Base-by-base conservation (phyloP, 306 rosid genomes). In the Pyrus bretschneideri region DNA sequence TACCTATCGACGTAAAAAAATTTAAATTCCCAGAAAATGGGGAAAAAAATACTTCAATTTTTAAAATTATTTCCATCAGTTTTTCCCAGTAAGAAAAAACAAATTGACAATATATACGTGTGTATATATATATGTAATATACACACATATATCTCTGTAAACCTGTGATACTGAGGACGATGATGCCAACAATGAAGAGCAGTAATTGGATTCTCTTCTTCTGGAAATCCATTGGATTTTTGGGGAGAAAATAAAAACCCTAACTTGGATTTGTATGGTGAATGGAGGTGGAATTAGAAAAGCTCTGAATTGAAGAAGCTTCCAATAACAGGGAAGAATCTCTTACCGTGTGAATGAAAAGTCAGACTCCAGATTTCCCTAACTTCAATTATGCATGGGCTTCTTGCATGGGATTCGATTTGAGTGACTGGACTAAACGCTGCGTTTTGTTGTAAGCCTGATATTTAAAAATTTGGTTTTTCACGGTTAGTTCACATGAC, bases 141-240 rank as follows among this genome's bases (percentile, higher is more conserved):
- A 1, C 8, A 6, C 38, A 33, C 38, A 1, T 49, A 14, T 12
- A 1, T 13, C 1, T 45, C 3, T 18, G 18, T 21, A 75, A 77
- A 92, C 99, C 99, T 64, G 88, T 78, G 72, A 91, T 83, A 81
- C 96, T 87, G 82, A 95, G 96, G 82, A 60, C 83, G 78, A 89
- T 52, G 82, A 91, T 73, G 79, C 85, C 86, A 40, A 75, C 79
- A 45, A 86, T 29, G 75, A 81, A 66, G 12, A 78, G 23, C 76
- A 91, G 80, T 27, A 89, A 38, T 42, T 74, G 97, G 75, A 85
- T 64, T 67, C 90, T 85, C 63, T 62, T 92, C 77, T 79, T 88
- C 81, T 77, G 85, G 61, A 90, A 88, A 91, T 88, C 87, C 97
- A 95, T 89, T 81, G 70, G 21, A 10, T 11, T 15, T 54, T 19